A percentile compares a stretch with the other conserved stretches of the same genome.
phyloP scores from a whole-genome alignment of 352 stramenopile species.

The Phytophthora citricola region DNA sequence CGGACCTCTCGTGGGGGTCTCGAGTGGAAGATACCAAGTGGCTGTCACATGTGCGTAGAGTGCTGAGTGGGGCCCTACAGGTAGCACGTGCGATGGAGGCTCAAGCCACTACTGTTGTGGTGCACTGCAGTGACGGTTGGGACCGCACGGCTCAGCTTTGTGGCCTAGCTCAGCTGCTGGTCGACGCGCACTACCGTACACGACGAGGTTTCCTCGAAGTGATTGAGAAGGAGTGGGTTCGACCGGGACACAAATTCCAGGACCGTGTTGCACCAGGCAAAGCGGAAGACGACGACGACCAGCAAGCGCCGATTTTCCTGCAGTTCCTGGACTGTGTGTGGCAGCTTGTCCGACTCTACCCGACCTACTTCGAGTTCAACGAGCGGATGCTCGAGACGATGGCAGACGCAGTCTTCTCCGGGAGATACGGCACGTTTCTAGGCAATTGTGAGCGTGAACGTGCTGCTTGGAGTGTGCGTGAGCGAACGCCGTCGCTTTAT shows the following conservation, averaged over 20 bases:
- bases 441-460: conserved; percentile 89
- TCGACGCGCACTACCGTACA: conserved; percentile 90
- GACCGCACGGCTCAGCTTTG: conserved; percentile 91
- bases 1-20: conserved; percentile 66
- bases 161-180: conserved; percentile 85
- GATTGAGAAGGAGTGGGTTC: conserved; percentile 89
- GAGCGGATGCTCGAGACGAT: conserved; percentile 68
- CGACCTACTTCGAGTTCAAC: conserved; percentile 90
- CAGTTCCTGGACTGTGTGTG: conserved; percentile 92
- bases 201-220: conserved; percentile 82
- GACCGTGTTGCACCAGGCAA: conserved; percentile 79
- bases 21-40: conserved; percentile 86
- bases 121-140: conserved; percentile 94
- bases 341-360: conserved; percentile 83
- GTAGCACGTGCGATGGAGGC: conserved; percentile 75
- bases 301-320: conserved; percentile 87
- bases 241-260: conserved; percentile 90
- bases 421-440: conserved; percentile 86
- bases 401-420: conserved; percentile 77
- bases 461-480: conserved; percentile 48
- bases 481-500: conserved; percentile 79
- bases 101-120: conserved; percentile 78
- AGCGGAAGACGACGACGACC: conserved; percentile 73
- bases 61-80: conserved; percentile 71
- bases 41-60: conserved; percentile 74